Evolutionary conservation across 495 filamentous ascomycete genomes (phyloP), one percentile per base, ranked within the genome.

Genomic region (Darksidea phi): DNA sequence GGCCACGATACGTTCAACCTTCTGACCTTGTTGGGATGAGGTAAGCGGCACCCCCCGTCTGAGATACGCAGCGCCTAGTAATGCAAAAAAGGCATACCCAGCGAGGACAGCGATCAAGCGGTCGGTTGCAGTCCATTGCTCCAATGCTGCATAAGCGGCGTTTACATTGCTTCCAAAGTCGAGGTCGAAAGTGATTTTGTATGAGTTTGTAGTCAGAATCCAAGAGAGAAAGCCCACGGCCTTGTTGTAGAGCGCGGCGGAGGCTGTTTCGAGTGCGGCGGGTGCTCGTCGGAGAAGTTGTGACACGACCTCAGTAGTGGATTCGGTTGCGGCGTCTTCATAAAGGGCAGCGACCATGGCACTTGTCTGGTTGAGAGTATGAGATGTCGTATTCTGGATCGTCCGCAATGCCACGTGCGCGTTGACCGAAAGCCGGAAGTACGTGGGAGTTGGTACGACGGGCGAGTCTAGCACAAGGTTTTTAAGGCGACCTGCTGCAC

Each of bases 61-160:
- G 24, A 97, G 80, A 71, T 97, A 99, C 2, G 90, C 70, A 43
- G 86, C 82, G 1, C 91, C 92, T 15, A 88, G 64, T 36, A 88
- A 52, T 11, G 86, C 88, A 53, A 94, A 80, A 46, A 89, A 83
- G 0, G 84, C 67, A 69, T 97, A 97, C 36, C 94, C 94, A 64
- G 86, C 79, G 0, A 90, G 59, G 38, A 95, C 88, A 21, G 93
- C 92, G 72, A 89, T 85, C 47, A 84, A 79, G 25, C 91, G 82
- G 73, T 95, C 92, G 32, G 77, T 82, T 1, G 84, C 83, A 60
- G 82, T 80, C 92, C 92, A 97, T 43, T 86, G 80, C 65, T 66
- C 60, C 18, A 61, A 25, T 18, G 50, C 53, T 0, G 41, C 28
- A 37, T 66, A 67, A n/a, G 60, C 26, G 24, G 53, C 17, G 0